phyloP scores from a whole-genome alignment of 345 rosid species.

The Hibiscus trionum region DNA sequence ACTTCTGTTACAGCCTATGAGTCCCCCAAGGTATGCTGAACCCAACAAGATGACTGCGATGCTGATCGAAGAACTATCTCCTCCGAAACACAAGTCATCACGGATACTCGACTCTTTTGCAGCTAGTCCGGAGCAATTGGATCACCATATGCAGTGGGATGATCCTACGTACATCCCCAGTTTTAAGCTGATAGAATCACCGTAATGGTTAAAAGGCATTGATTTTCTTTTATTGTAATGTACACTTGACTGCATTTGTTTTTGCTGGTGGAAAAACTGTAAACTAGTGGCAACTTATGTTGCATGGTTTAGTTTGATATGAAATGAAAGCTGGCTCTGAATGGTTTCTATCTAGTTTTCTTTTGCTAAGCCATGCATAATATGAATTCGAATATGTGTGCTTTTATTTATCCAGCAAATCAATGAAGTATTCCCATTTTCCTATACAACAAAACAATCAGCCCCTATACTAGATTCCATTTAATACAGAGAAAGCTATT shows the following conservation, averaged over 20 bases:
- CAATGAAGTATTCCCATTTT: no score
- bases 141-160: not conserved
- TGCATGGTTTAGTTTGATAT: not conserved
- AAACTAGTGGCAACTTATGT: not conserved
- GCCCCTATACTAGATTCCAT: no score
- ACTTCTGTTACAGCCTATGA: not conserved
- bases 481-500: no score
- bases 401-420: no score
- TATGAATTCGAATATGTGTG: no score
- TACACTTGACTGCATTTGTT: not conserved
- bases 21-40: slow-evolving; percentile 6
- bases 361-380: no score
- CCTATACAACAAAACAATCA: no score
- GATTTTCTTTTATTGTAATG: not conserved
- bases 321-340: no score
- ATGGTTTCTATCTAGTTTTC: no score
- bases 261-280: not conserved
- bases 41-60: not conserved
- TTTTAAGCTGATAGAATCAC: slow-evolving; percentile 7
- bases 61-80: not conserved
- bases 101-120: not conserved
- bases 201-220: not conserved
- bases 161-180: slow-evolving; percentile 3
- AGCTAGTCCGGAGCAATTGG: not conserved
- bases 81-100: not conserved